A percentile compares a stretch with the other conserved stretches of the same genome.
Evolutionary conservation across 2,329 filamentous ascomycete species (phyloP).

Genomic region (Hypoxylon sp.): DNA sequence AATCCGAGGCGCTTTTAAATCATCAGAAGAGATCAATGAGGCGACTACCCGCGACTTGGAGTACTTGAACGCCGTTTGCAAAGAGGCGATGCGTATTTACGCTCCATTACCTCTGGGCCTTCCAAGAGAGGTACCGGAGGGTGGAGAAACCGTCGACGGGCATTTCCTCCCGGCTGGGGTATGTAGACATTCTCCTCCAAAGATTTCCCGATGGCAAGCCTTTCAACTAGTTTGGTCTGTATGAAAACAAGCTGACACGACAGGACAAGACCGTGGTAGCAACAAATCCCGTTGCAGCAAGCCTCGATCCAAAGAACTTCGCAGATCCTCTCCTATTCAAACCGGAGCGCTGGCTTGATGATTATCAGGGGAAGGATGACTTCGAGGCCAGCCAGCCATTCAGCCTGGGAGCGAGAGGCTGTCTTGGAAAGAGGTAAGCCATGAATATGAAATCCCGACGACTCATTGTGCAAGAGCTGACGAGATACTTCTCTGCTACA

Average conservation of each 20-base stretch:
- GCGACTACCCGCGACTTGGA: slow-evolving; percentile 19
- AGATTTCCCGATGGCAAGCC: background rate
- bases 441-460: background rate
- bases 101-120: slow-evolving; percentile 36
- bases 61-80: slow-evolving; percentile 36
- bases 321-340: slow-evolving; percentile 28
- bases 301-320: slow-evolving; percentile 32
- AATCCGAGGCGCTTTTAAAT: slow-evolving; percentile 7
- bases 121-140: slow-evolving; percentile 35
- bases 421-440: slow-evolving; percentile 38
- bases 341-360: slow-evolving; percentile 43
- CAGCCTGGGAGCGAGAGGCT: slow-evolving; percentile 33
- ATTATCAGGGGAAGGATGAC: slow-evolving; percentile 18
- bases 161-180: slow-evolving; percentile 41
- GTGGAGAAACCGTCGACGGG: slow-evolving; percentile 37
- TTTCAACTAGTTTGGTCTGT: background rate
- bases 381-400: slow-evolving; percentile 43
- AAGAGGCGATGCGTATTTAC: slow-evolving; percentile 41
- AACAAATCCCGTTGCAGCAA: slow-evolving; percentile 42
- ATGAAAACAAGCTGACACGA: slow-evolving; percentile 13
- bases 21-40: slow-evolving; percentile 19
- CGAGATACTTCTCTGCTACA: slow-evolving; percentile 1
- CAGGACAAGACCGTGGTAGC: slow-evolving; percentile 37
- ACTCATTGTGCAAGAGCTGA: background rate
- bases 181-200: slow-evolving; percentile 14